Percentiles rank a stretch among this genome's conserved stretches.
Conservation (phyloP, 768 basidiomycete genomes). For the Peribolospora kevripleyi region DNA sequence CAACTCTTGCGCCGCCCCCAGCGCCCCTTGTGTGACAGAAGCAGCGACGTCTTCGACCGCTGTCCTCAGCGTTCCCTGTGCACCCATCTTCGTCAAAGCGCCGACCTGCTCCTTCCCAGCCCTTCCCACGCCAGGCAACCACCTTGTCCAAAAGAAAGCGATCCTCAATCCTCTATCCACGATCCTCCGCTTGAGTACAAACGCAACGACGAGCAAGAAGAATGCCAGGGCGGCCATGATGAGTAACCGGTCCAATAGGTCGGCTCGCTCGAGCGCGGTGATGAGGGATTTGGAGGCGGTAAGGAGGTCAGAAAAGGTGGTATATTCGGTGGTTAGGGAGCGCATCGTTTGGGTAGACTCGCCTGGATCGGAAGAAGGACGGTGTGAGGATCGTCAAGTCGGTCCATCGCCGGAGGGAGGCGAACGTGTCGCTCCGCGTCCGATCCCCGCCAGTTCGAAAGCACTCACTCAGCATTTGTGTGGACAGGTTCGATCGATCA, state of each 20-base stretch:
- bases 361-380: constrained; percentile 25
- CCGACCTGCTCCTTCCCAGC: too few relatives aligned
- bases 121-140: constrained; percentile 1
- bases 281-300: constrained; percentile 61
- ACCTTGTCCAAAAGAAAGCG: constrained; percentile 51
- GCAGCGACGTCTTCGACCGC: too few relatives aligned
- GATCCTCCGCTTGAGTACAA: constrained; percentile 68
- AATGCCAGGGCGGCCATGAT: constrained; percentile 56
- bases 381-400: neutral
- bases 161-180: constrained; percentile 53
- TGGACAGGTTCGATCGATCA: constrained; percentile 60
- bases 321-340: constrained; percentile 51
- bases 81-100: too few relatives aligned
- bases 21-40: too few relatives aligned
- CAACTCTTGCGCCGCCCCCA: too few relatives aligned
- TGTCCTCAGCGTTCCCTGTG: too few relatives aligned
- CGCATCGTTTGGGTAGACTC: constrained; percentile 51
- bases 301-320: constrained; percentile 44
- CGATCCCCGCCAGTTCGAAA: neutral
- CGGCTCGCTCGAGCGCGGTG: constrained; percentile 63
- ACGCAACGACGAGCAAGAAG: constrained; percentile 60
- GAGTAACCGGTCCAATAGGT: constrained; percentile 74
- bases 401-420: neutral
- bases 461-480: constrained; percentile 52
- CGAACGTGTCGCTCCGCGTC: constrained; percentile 15